These are phyloP conservation scores for Sungouiozyma ichnusensis DNA, from an alignment of 805 yeast genomes.

Conservation along the genomic window DNA sequence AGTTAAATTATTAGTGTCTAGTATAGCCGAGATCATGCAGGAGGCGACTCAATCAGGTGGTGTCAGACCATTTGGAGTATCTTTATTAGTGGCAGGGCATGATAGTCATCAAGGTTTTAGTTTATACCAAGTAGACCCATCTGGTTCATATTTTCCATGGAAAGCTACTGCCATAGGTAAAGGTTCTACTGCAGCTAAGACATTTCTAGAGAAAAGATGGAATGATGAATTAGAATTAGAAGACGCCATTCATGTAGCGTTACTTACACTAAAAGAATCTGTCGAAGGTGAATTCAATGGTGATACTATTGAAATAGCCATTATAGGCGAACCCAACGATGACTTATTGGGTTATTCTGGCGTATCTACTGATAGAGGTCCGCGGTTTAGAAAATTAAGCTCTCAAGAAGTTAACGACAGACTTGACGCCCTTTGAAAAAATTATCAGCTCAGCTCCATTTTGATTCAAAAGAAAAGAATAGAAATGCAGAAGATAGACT, in stretches of 20 bases:
- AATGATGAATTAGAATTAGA: slow-evolving; percentile 93
- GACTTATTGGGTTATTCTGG: slow-evolving; percentile 80
- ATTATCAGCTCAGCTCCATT: not conserved
- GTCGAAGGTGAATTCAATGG: slow-evolving; percentile 98
- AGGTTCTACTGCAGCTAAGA: slow-evolving; percentile 92
- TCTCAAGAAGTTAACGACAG: slow-evolving; percentile 94
- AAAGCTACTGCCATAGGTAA: slow-evolving; percentile 98
- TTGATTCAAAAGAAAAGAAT: not conserved
- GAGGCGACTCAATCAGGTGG: slow-evolving; percentile 99
- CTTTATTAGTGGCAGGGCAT: slow-evolving; percentile 86
- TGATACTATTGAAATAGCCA: slow-evolving; percentile 84
- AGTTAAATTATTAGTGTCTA: slow-evolving; percentile 84
- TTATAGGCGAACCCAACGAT: slow-evolving; percentile 76
- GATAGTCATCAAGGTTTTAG: slow-evolving; percentile 68
- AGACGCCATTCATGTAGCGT: slow-evolving; percentile 95
- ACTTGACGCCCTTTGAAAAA: slow-evolving; percentile 66
- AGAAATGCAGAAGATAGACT: not conserved
- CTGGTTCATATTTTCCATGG: slow-evolving; percentile 98
- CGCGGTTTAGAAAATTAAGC: slow-evolving; percentile 74
- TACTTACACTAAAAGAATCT: slow-evolving; percentile 87
- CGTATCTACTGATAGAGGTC: slow-evolving; percentile 66
- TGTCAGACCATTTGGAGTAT: slow-evolving; percentile 97
- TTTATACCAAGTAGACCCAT: slow-evolving; percentile 94
- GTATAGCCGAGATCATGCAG: slow-evolving; percentile 93
- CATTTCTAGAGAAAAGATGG: slow-evolving; percentile 96